A percentile compares a stretch with the other conserved stretches of the same genome.
These are phyloP conservation scores for Claviceps spartinae DNA, from an alignment of 2,329 filamentous ascomycete genomes.

Conservation along the genomic window DNA sequence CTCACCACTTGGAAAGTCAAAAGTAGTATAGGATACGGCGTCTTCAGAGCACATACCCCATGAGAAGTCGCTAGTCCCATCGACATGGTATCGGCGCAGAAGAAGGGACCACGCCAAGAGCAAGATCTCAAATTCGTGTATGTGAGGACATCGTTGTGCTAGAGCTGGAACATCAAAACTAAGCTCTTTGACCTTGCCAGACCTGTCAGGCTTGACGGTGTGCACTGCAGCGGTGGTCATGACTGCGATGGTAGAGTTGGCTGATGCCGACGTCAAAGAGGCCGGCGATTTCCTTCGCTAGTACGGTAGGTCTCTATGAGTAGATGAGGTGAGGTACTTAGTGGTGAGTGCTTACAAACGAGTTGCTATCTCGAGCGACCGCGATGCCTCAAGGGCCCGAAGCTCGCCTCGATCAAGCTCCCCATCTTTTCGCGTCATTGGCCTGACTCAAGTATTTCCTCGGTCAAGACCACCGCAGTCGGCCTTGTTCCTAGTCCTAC, in stretches of 20 bases:
- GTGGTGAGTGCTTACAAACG: neutral
- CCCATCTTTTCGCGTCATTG: neutral
- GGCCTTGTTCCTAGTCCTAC: neutral
- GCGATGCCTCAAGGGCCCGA: neutral
- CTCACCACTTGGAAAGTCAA: neutral
- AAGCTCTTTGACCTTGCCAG: neutral
- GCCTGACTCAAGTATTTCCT: neutral
- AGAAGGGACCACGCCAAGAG: conserved; percentile 2
- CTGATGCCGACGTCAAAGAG: neutral
- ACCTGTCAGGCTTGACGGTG: neutral
- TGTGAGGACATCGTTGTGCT: neutral
- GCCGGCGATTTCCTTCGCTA: neutral
- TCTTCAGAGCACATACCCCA: neutral
- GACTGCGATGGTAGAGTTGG: neutral
- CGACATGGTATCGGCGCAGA: neutral
- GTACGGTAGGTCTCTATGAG: neutral
- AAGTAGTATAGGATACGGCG: neutral
- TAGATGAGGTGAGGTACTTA: neutral
- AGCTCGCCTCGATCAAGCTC: neutral
- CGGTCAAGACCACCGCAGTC: neutral
- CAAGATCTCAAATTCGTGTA: neutral
- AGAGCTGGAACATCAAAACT: neutral
- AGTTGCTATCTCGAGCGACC: neutral
- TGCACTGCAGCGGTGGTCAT: neutral
- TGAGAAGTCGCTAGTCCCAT: neutral